Evolutionary conservation across 345 rosid species (phyloP), one percentile per base, ranked within the genome.

Genomic region (Eutrema japonicum): DNA sequence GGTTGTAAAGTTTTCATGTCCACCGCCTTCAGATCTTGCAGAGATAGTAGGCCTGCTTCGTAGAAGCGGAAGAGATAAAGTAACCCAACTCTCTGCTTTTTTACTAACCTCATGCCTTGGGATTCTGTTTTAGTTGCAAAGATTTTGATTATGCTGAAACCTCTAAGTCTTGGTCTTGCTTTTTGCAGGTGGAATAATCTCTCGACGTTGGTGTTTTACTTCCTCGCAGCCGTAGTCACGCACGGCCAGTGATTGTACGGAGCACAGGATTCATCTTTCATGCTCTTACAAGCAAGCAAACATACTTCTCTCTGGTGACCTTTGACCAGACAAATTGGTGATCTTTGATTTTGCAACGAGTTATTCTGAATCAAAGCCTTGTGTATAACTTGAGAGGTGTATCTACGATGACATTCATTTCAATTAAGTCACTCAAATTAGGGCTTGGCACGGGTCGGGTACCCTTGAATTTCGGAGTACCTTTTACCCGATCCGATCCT

Each of bases 21-120:
- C 82, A 33, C 96, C 96, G 3, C 96, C 99, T 45, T 74, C 84
- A 54, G 99, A 92, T 83, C 89, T 92, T 80, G 71, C 85, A 18
- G 76, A 71, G 68, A 75, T 82, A 41, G 83, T 88, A 77, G 72
- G 69, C 56, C 80, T 78, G 75, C 89, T 95, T 67, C 89, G 88
- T 47, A 51, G 78, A 68, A 72, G 88, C 75, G 89, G 92, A 46
- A 66, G n/a, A 30, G 85, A 82, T 66, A 90, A 84, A 82, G 89
- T 88, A 79, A 59, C 64, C 13, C 3, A 32, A 47, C 32, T n/a
- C 47, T 22, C 53, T 59, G 10, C 35, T 66, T 65, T 38, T 5
- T 46, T 42, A 41, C 14, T 46, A 22, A 45, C 64, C 27, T 58
- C 66, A 22, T 58, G 11, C 48, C 4, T 47, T 8, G 30, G 0